Conservation (phyloP, 2,329 filamentous ascomycete genomes). For the Clonostachys chloroleuca region DNA sequence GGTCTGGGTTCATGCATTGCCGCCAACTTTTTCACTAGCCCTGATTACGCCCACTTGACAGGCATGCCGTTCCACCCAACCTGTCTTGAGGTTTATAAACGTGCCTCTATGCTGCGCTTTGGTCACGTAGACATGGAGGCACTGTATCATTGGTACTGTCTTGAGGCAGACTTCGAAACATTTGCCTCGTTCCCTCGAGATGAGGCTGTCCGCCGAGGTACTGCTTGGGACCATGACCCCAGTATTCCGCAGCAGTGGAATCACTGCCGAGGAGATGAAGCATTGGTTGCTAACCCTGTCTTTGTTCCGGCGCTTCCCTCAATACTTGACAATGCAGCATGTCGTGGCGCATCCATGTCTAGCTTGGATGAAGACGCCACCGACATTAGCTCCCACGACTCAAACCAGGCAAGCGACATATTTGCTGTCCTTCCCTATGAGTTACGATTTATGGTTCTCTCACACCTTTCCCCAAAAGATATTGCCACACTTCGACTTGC, state of each 20-base stretch:
- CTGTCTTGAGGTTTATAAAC: slow-evolving; percentile 3
- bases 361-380: not conserved
- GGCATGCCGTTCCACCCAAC: slow-evolving; percentile 3
- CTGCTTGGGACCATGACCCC: too few relatives aligned
- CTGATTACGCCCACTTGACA: too few relatives aligned
- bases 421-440: not conserved
- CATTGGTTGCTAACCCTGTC: slow-evolving; percentile 2
- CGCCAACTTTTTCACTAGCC: too few relatives aligned
- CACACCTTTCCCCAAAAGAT: not conserved
- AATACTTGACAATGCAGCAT: not conserved
- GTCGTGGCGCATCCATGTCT: not conserved
- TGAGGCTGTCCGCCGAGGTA: not conserved
- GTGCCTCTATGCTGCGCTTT: slow-evolving; percentile 1
- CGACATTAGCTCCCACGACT: not conserved
- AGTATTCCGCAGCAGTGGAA: not conserved
- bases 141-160: slow-evolving; percentile 1
- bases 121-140: slow-evolving; percentile 2
- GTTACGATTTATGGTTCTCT: not conserved
- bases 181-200: not conserved
- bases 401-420: not conserved
- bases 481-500: not conserved
- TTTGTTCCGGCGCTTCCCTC: slow-evolving; percentile 8
- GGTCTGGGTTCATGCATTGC: not conserved
- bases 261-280: slow-evolving; percentile 1
- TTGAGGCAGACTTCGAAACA: not conserved